Conservation (phyloP, 768 basidiomycete genomes). For the Filobasidium floriforme region DNA sequence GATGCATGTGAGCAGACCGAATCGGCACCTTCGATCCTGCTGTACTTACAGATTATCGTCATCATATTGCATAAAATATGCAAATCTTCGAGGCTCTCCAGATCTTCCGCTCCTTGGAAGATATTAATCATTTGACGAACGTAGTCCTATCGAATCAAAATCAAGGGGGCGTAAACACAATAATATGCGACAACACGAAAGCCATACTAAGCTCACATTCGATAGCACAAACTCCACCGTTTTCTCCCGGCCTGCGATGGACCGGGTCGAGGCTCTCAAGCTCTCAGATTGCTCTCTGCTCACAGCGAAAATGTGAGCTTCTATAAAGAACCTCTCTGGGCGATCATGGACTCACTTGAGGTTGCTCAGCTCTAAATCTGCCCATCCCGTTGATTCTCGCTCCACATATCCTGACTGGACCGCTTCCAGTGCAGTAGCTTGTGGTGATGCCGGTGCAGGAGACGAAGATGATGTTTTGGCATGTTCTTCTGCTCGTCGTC, state of each 20-base stretch:
- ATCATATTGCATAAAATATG: slow-evolving; percentile 85
- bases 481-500: slow-evolving; percentile 9
- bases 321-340: background rate
- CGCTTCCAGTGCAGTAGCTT: slow-evolving; percentile 1
- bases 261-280: slow-evolving; percentile 11
- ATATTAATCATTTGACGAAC: slow-evolving; percentile 78
- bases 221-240: slow-evolving; percentile 21
- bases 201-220: slow-evolving; percentile 8
- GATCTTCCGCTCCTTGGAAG: slow-evolving; percentile 79
- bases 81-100: slow-evolving; percentile 81
- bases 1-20: too few species aligned
- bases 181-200: background rate
- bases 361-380: slow-evolving; percentile 7
- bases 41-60: slow-evolving; percentile 78
- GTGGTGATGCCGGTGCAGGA: slow-evolving; percentile 18
- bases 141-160: slow-evolving; percentile 57
- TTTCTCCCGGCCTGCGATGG: slow-evolving; percentile 18
- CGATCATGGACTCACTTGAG: slow-evolving; percentile 12
- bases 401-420: slow-evolving; percentile 1
- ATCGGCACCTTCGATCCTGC: background rate
- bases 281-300: slow-evolving; percentile 18
- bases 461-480: slow-evolving; percentile 18
- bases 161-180: too few species aligned
- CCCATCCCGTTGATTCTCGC: slow-evolving; percentile 9
- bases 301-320: background rate